Evolutionary conservation across 2,329 filamentous ascomycete genomes (phyloP).

Genomic region (Stagonosporopsis tanaceti): DNA sequence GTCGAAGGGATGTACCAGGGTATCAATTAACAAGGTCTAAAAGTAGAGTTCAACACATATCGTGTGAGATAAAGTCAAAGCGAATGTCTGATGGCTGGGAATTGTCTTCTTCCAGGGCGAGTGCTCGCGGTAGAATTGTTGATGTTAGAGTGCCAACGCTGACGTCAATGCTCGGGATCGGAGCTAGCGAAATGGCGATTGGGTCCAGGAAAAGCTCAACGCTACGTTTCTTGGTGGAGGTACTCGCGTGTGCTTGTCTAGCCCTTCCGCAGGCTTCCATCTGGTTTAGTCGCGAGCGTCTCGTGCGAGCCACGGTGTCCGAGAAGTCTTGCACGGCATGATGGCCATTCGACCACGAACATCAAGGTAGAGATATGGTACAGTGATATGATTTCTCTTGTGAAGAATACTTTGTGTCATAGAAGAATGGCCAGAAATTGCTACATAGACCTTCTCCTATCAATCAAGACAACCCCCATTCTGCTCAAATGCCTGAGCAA

Average conservation of each 20-base stretch:
- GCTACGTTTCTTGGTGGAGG: slow-evolving; percentile 1
- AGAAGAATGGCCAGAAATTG: not conserved
- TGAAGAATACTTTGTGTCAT: not conserved
- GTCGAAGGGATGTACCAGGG: not conserved
- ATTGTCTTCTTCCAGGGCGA: slow-evolving; percentile 5
- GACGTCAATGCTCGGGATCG: slow-evolving; percentile 8
- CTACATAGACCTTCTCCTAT: not conserved
- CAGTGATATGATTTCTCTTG: not conserved
- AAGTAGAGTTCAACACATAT: slow-evolving; percentile 3
- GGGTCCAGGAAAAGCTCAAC: slow-evolving; percentile 8
- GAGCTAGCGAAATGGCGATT: slow-evolving; percentile 7
- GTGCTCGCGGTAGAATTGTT: slow-evolving; percentile 11
- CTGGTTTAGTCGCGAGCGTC: slow-evolving; percentile 25
- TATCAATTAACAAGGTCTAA: slow-evolving; percentile 11
- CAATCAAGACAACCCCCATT: not conserved
- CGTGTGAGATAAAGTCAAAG: not conserved
- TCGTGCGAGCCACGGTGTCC: slow-evolving; percentile 3
- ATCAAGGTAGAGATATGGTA: not conserved
- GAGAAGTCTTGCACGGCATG: not conserved
- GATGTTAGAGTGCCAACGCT: not conserved
- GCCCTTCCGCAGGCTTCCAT: slow-evolving; percentile 24
- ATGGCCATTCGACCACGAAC: not conserved
- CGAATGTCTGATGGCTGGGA: slow-evolving; percentile 3
- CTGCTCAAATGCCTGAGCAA: not conserved
- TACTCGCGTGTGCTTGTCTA: slow-evolving; percentile 8